phyloP scores from a whole-genome alignment of 495 filamentous ascomycete genomes.

The Monascus purpureus region DNA sequence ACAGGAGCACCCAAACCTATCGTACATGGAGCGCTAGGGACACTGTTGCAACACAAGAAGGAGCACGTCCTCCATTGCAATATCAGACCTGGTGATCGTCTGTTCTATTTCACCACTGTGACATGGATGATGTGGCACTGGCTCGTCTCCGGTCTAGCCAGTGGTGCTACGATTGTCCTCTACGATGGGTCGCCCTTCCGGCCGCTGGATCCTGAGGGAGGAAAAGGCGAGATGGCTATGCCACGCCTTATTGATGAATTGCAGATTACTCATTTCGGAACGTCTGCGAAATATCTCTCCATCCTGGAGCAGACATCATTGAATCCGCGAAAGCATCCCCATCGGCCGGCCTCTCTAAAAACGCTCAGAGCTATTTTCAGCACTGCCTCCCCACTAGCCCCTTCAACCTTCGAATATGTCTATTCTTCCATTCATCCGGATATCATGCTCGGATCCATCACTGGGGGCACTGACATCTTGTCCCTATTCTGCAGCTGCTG shows the following conservation, averaged over 20 bases:
- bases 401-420: slow-evolving; percentile 83
- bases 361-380: slow-evolving; percentile 69
- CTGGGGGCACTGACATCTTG: slow-evolving; percentile 85
- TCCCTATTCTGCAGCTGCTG: slow-evolving; percentile 83
- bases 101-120: slow-evolving; percentile 80
- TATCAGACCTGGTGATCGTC: slow-evolving; percentile 46
- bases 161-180: slow-evolving; percentile 65
- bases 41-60: slow-evolving; percentile 87
- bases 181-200: slow-evolving; percentile 87
- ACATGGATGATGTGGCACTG: slow-evolving; percentile 99
- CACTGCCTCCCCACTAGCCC: slow-evolving; percentile 81
- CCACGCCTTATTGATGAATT: slow-evolving; percentile 53
- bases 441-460: slow-evolving; percentile 73
- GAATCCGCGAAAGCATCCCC: slow-evolving; percentile 40
- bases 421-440: slow-evolving; percentile 63
- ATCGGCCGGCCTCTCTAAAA: slow-evolving; percentile 37
- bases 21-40: slow-evolving; percentile 76
- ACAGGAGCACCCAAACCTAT: slow-evolving; percentile 89
- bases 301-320: slow-evolving; percentile 71
- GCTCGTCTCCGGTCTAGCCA: slow-evolving; percentile 70
- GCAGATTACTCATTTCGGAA: slow-evolving; percentile 79
- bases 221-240: slow-evolving; percentile 53
- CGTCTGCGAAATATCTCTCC: slow-evolving; percentile 84
- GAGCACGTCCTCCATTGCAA: slow-evolving; percentile 77
- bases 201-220: slow-evolving; percentile 35